These are phyloP conservation scores for Nigrograna mackinnonii DNA, from an alignment of 2,329 filamentous ascomycete species.

Conservation along the genomic window DNA sequence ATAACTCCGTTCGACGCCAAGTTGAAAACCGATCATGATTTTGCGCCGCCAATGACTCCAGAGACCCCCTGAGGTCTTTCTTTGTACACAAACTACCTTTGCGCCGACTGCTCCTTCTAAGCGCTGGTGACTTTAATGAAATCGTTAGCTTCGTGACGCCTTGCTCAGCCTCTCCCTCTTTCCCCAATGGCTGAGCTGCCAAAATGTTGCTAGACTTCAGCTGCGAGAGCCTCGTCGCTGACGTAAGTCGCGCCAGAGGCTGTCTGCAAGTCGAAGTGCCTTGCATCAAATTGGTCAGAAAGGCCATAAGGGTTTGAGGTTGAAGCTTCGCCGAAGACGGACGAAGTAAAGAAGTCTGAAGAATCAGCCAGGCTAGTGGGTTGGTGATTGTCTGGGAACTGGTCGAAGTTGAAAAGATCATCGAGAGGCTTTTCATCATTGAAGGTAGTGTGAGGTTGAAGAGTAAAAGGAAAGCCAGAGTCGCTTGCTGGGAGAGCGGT, in stretches of 20 bases:
- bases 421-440: slow-evolving; percentile 40
- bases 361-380: slow-evolving; percentile 35
- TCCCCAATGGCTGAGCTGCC: slow-evolving; percentile 21
- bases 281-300: slow-evolving; percentile 44
- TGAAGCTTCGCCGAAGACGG: slow-evolving; percentile 13
- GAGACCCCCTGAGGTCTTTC: too few relatives aligned
- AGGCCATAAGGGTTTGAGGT: slow-evolving; percentile 35
- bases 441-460: slow-evolving; percentile 41
- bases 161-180: slow-evolving; percentile 9
- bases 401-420: slow-evolving; percentile 15
- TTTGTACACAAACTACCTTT: too few relatives aligned
- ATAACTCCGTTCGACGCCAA: too few relatives aligned
- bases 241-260: slow-evolving; percentile 49
- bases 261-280: slow-evolving; percentile 48
- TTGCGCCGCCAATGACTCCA: too few relatives aligned
- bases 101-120: too few relatives aligned
- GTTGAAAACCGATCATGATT: too few relatives aligned
- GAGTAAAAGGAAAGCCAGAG: slow-evolving; percentile 38
- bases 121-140: too few relatives aligned
- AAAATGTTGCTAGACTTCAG: slow-evolving; percentile 37
- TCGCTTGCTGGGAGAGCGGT: slow-evolving; percentile 28
- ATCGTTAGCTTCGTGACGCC: too few relatives aligned
- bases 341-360: slow-evolving; percentile 31
- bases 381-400: slow-evolving; percentile 27
- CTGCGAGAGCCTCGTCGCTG: slow-evolving; percentile 54